These are phyloP conservation scores for Pseudogymnoascus pannorum DNA, from an alignment of 2,329 filamentous ascomycete genomes.

Conservation along the genomic window DNA sequence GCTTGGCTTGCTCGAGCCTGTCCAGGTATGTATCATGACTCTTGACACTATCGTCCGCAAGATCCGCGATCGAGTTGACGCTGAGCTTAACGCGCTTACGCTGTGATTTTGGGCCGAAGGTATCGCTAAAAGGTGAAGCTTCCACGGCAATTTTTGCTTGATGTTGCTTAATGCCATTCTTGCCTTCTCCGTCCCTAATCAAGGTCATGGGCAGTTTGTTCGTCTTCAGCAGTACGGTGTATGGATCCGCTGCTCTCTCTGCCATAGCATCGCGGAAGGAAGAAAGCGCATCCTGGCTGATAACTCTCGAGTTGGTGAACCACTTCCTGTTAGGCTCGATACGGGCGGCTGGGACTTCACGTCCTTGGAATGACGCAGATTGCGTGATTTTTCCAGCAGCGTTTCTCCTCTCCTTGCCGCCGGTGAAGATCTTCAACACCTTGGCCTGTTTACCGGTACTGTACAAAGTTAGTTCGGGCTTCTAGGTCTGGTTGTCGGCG, in stretches of 20 bases:
- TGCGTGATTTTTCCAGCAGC: constrained; percentile 76
- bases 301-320: constrained; percentile 90
- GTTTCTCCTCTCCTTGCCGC: constrained; percentile 76
- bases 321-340: constrained; percentile 96
- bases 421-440: constrained; percentile 82
- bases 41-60: constrained; percentile 72
- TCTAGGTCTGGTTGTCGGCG: not conserved
- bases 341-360: constrained; percentile 72
- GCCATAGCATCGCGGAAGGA: constrained; percentile 89
- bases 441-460: constrained; percentile 78
- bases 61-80: constrained; percentile 71
- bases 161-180: constrained; percentile 85
- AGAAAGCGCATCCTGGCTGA: constrained; percentile 79
- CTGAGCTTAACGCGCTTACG: constrained; percentile 86
- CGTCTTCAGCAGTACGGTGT: constrained; percentile 88
- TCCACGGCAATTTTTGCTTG: constrained; percentile 91
- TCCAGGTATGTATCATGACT: constrained; percentile 78
- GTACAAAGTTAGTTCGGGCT: constrained; percentile 12
- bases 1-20: constrained; percentile 67
- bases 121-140: constrained; percentile 74
- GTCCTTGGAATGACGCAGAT: constrained; percentile 75
- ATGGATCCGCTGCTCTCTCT: constrained; percentile 83
- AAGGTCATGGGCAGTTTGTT: constrained; percentile 97
- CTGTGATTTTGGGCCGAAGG: constrained; percentile 90
- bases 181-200: constrained; percentile 69